phyloP scores from a whole-genome alignment of 192 early-diverging fungal species.

The Gigaspora rosea region DNA sequence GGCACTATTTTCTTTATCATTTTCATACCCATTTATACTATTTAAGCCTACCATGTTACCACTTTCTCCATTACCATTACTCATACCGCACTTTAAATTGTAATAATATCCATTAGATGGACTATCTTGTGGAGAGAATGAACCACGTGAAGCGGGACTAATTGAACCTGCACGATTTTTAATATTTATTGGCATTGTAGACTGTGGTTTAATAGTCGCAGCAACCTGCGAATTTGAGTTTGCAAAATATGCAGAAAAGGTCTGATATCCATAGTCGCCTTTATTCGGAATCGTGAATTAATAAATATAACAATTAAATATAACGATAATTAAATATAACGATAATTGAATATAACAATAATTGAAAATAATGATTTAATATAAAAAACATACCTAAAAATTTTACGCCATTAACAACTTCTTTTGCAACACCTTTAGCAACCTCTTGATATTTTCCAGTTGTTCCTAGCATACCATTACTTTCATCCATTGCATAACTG shows the following conservation, averaged over 20 bases:
- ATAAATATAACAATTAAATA: not conserved
- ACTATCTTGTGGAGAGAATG: conserved; percentile 12
- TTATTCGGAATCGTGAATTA: not conserved
- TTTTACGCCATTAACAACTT: conserved; percentile 76
- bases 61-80: conserved; percentile 6
- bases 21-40: conserved; percentile 23
- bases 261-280: conserved; percentile 65
- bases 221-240: conserved; percentile 29
- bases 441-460: conserved; percentile 55
- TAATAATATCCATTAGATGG: conserved; percentile 28
- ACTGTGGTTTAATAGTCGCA: conserved; percentile 34
- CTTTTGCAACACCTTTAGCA: conserved; percentile 71
- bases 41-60: conserved; percentile 22
- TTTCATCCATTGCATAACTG: conserved; percentile 23
- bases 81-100: not conserved
- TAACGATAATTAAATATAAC: not conserved
- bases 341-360: not conserved
- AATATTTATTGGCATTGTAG: conserved; percentile 30
- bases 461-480: conserved; percentile 47
- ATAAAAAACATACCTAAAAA: conserved; percentile 55
- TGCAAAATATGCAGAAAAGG: conserved; percentile 58
- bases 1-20: conserved; percentile 39
- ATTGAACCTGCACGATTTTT: conserved; percentile 7
- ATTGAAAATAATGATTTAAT: not conserved
- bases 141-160: conserved; percentile 8